phyloP scores from a whole-genome alignment of 768 basidiomycete species.

The Tulasnella calospora region DNA sequence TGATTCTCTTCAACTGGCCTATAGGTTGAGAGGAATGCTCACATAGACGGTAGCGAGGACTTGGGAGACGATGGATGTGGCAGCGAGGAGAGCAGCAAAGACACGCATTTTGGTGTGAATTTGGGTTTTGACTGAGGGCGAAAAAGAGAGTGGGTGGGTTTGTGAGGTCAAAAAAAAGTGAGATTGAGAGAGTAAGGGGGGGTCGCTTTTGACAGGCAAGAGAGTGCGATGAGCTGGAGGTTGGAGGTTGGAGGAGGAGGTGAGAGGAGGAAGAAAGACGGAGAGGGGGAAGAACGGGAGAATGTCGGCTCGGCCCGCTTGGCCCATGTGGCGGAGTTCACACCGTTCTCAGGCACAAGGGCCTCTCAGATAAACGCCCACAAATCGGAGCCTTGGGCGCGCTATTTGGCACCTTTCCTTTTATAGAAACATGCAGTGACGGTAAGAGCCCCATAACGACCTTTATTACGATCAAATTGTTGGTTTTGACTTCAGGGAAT shows the following conservation, averaged over 20 bases:
- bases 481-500: no score
- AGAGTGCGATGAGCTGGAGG: background rate
- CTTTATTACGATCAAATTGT: no score
- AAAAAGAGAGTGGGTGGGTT: background rate
- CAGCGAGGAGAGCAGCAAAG: slow-evolving; percentile 1
- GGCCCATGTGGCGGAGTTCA: background rate
- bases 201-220: slow-evolving; percentile 11
- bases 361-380: background rate
- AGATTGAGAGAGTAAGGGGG: slow-evolving; percentile 5
- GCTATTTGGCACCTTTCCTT: background rate
- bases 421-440: background rate
- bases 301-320: background rate
- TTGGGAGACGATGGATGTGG: slow-evolving; percentile 24
- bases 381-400: background rate
- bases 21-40: background rate
- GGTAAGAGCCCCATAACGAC: no score
- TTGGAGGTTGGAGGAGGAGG: background rate
- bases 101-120: slow-evolving; percentile 15
- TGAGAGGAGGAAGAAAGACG: background rate
- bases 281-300: background rate
- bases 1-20: background rate
- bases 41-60: slow-evolving; percentile 26
- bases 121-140: background rate
- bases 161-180: background rate
- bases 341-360: background rate